phyloP scores from a whole-genome alignment of 495 filamentous ascomycete species.

The Massariosphaeria phaeospora region DNA sequence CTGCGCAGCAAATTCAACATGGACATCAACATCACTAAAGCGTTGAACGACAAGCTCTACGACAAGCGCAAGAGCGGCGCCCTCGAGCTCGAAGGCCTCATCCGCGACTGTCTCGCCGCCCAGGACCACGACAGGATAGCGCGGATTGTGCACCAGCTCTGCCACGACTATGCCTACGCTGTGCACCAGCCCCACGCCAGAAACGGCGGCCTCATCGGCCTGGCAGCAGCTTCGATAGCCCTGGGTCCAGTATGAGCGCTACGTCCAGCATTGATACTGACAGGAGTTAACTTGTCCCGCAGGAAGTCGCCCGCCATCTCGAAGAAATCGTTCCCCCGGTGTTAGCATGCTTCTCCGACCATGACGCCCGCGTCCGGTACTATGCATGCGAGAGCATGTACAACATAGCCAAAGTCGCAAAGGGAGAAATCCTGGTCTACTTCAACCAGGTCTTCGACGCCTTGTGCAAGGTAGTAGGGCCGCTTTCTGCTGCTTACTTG shows the following conservation, averaged over 20 bases:
- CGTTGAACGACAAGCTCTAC: constrained; percentile 96
- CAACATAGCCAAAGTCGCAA: constrained; percentile 98
- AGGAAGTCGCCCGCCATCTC: constrained; percentile 84
- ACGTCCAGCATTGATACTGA: neutral
- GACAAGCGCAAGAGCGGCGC: constrained; percentile 95
- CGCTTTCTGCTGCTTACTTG: neutral
- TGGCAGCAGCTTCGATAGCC: constrained; percentile 95
- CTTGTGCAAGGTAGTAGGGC: constrained; percentile 72
- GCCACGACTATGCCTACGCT: constrained; percentile 95
- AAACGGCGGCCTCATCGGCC: constrained; percentile 92
- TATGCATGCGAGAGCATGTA: constrained; percentile 99
- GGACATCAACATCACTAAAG: constrained; percentile 83
- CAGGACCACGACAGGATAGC: constrained; percentile 73
- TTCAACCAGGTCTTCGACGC: constrained; percentile 99
- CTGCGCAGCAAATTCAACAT: constrained; percentile 45
- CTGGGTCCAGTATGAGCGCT: constrained; percentile 54
- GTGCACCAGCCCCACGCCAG: constrained; percentile 96
- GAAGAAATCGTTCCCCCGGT: constrained; percentile 93
- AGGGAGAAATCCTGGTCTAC: constrained; percentile 91
- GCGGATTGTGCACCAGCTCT: constrained; percentile 89
- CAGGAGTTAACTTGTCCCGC: constrained; percentile 15
- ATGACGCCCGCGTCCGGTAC: constrained; percentile 96
- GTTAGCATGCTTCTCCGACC: constrained; percentile 96
- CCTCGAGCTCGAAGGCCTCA: constrained; percentile 90
- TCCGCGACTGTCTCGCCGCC: constrained; percentile 74